Conservation (phyloP, 106 monocot species). For the Ottelia alismoides region DNA sequence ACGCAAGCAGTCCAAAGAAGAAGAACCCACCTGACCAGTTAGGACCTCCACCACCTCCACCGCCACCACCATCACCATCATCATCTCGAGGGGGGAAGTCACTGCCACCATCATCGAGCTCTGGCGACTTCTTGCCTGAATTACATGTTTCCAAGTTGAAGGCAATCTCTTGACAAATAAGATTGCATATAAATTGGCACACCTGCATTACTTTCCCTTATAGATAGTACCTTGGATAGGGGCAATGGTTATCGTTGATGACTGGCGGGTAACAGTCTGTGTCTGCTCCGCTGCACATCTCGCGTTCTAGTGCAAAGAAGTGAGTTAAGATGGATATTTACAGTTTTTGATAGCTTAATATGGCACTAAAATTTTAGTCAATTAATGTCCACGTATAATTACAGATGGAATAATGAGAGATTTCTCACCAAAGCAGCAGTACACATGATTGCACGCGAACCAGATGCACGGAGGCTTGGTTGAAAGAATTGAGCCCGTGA, state of each 20-base stretch:
- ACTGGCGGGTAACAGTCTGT: constrained; percentile 43
- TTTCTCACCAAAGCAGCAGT: constrained; percentile 28
- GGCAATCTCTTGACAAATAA: too few relatives aligned
- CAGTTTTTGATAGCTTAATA: background rate
- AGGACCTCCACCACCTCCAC: constrained; percentile 35
- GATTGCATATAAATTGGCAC: background rate
- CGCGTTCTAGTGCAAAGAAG: constrained; percentile 18
- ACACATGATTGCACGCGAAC: constrained; percentile 24
- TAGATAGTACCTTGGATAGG: constrained; percentile 31
- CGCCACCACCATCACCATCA: constrained; percentile 37
- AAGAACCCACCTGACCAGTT: constrained; percentile 44
- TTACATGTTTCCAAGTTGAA: too few relatives aligned
- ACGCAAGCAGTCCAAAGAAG: constrained; percentile 50
- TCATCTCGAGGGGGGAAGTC: constrained; percentile 43
- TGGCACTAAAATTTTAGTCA: background rate
- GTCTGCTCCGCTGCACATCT: constrained; percentile 52
- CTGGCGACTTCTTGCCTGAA: constrained; percentile 52
- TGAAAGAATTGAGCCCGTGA: too few relatives aligned
- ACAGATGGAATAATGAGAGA: background rate
- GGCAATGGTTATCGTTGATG: constrained; percentile 46
- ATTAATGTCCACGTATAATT: background rate
- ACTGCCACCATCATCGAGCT: constrained; percentile 45
- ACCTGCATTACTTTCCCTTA: background rate
- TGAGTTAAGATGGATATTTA: background rate
- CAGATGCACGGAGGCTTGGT: too few relatives aligned